A percentile compares a stretch with the other conserved stretches of the same genome.
Evolutionary conservation across 257 asterid genomes (phyloP).

Genomic region (Salvia hispanica): DNA sequence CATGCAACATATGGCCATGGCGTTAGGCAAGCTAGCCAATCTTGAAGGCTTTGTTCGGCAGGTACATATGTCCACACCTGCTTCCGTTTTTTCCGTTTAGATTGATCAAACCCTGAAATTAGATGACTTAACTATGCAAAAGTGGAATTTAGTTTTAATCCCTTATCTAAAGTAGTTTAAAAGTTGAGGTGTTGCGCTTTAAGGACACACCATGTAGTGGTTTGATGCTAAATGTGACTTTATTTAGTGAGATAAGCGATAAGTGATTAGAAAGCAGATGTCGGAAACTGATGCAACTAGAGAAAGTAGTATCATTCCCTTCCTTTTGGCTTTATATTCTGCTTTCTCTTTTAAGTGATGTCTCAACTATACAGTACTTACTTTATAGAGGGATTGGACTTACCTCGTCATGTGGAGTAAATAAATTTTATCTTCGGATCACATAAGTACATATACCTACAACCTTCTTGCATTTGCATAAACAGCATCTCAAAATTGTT

Average conservation of each 20-base stretch:
- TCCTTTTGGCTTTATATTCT: slow-evolving; percentile 29
- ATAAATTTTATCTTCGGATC: neutral
- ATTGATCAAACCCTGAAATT: neutral
- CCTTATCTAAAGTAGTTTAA: slow-evolving; percentile 9
- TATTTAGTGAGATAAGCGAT: slow-evolving; percentile 34
- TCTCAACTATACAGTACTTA: neutral
- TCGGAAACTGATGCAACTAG: slow-evolving; percentile 30
- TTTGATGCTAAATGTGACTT: slow-evolving; percentile 13
- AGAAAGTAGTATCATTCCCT: slow-evolving; percentile 12
- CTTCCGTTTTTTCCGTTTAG: neutral
- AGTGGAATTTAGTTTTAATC: neutral
- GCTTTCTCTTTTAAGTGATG: slow-evolving; percentile 10
- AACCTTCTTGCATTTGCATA: neutral
- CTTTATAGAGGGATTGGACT: neutral
- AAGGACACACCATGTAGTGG: neutral
- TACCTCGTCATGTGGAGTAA: neutral
- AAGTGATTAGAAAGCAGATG: slow-evolving; percentile 37
- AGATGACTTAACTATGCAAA: neutral
- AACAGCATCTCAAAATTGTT: neutral
- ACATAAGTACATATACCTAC: neutral
- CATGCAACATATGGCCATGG: slow-evolving; percentile 91
- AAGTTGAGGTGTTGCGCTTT: neutral
- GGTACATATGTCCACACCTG: slow-evolving; percentile 46
- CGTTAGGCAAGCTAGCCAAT: slow-evolving; percentile 73
- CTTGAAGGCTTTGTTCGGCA: slow-evolving; percentile 90